phyloP scores from a whole-genome alignment of 2,329 filamentous ascomycete genomes.

The Penicillium sp. region DNA sequence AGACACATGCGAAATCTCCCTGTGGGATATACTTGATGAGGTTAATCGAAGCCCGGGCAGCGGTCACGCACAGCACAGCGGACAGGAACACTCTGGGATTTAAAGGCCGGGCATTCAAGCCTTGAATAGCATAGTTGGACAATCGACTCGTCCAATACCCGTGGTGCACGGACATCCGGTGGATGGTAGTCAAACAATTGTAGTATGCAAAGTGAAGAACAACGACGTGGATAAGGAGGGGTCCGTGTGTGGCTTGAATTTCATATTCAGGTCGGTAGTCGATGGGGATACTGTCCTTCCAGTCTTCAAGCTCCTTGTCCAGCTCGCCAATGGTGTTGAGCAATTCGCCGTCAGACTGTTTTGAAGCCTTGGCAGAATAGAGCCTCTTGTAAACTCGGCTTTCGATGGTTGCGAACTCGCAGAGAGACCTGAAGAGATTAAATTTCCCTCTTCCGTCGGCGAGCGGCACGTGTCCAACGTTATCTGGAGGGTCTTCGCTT shows the following conservation, averaged over 20 bases:
- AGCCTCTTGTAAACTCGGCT: slow-evolving; percentile 91
- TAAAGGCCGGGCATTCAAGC: slow-evolving; percentile 82
- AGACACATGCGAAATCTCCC: slow-evolving; percentile 91
- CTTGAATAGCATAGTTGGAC: slow-evolving; percentile 93
- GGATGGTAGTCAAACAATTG: slow-evolving; percentile 95
- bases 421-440: slow-evolving; percentile 93
- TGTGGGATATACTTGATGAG: slow-evolving; percentile 95
- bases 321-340: slow-evolving; percentile 95
- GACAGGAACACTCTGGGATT: slow-evolving; percentile 96
- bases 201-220: slow-evolving; percentile 97
- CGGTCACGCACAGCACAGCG: slow-evolving; percentile 87
- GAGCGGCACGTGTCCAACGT: slow-evolving; percentile 90
- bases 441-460: slow-evolving; percentile 87
- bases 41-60: slow-evolving; percentile 88
- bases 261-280: slow-evolving; percentile 98
- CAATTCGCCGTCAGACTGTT: slow-evolving; percentile 88
- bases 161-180: slow-evolving; percentile 97
- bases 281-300: slow-evolving; percentile 93
- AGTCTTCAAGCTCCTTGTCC: slow-evolving; percentile 85
- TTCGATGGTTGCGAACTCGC: slow-evolving; percentile 86
- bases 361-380: slow-evolving; percentile 89
- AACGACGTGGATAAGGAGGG: slow-evolving; percentile 90
- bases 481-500: slow-evolving; percentile 84
- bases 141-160: slow-evolving; percentile 97
- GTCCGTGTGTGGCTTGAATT: slow-evolving; percentile 89